These are phyloP conservation scores for Spathaspora sp. DNA, from an alignment of 805 yeast genomes.

Conservation along the genomic window DNA sequence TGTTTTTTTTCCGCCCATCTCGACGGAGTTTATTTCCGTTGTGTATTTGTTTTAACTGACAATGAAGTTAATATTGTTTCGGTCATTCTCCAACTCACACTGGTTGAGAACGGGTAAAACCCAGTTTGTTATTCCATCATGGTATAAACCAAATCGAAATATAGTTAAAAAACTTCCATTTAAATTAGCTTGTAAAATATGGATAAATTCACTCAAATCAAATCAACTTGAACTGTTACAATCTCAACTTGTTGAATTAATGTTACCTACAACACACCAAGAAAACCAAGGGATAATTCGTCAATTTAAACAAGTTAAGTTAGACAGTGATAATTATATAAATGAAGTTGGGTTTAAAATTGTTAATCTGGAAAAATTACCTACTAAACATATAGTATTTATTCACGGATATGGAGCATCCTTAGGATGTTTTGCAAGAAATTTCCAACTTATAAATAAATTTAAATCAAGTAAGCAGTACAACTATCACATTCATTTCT, in stretches of 20 bases:
- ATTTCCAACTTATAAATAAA: conserved; percentile 39
- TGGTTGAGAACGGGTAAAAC: neutral
- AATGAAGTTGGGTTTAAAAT: conserved; percentile 34
- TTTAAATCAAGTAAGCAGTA: conserved; percentile 15
- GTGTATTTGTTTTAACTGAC: neutral
- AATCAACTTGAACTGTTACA: conserved; percentile 29
- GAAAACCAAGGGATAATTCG: conserved; percentile 21
- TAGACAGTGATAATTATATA: conserved; percentile 26
- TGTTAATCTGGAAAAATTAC: conserved; percentile 17
- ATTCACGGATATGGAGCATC: conserved; percentile 59
- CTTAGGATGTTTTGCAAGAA: conserved; percentile 53
- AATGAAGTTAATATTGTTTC: neutral
- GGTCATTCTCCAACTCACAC: neutral
- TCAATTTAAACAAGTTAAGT: conserved; percentile 13
- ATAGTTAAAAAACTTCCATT: conserved; percentile 13
- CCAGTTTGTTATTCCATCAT: conserved; percentile 11
- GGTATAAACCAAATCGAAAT: conserved; percentile 12
- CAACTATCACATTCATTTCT: conserved; percentile 45
- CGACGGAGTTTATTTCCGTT: no score
- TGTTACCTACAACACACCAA: conserved; percentile 20
- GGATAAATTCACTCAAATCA: conserved; percentile 21
- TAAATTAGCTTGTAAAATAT: conserved; percentile 11
- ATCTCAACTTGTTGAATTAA: conserved; percentile 29
- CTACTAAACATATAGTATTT: conserved; percentile 44
- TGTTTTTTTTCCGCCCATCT: neutral